Percentiles rank a stretch among this genome's conserved stretches.
Evolutionary conservation across 306 rosid species (phyloP).

Genomic region (Amphicarpaea edgeworthii): DNA sequence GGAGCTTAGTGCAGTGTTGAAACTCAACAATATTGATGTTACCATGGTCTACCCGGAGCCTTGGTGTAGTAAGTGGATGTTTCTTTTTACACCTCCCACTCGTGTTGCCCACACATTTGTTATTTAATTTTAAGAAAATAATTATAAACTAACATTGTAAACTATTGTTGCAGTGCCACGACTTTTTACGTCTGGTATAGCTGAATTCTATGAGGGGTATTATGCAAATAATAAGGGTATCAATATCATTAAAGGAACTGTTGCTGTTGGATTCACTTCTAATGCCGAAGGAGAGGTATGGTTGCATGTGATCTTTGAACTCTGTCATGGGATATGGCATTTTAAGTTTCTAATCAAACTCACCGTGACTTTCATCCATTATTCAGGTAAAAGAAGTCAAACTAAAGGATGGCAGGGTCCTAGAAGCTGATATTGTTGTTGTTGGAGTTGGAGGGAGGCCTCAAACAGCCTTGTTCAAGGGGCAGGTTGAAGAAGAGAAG

Average conservation of each 20-base stretch:
- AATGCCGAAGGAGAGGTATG: conserved; percentile 86
- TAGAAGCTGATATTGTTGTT: conserved; percentile 92
- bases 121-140: neutral
- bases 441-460: conserved; percentile 98
- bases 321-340: conserved; percentile 19
- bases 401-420: conserved; percentile 90
- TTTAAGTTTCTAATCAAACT: conserved; percentile 31
- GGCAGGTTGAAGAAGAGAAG: conserved; percentile 94
- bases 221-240: conserved; percentile 87
- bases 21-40: conserved; percentile 77
- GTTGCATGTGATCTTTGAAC: conserved; percentile 31
- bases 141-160: conserved; percentile 35
- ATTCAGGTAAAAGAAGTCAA: conserved; percentile 90
- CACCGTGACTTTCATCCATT: conserved; percentile 22
- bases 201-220: conserved; percentile 85
- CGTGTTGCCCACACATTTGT: neutral
- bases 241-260: conserved; percentile 90
- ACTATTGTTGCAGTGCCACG: conserved; percentile 84
- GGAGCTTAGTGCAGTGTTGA: conserved; percentile 88
- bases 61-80: conserved; percentile 94
- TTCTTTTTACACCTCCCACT: conserved; percentile 13
- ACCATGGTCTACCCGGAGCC: conserved; percentile 98
- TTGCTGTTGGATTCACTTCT: conserved; percentile 81
- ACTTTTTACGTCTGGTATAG: conserved; percentile 88
- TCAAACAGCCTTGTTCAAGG: conserved; percentile 77